phyloP scores from a whole-genome alignment of 164 flowering plant genomes.

The Tetrastigma voinierianum region DNA sequence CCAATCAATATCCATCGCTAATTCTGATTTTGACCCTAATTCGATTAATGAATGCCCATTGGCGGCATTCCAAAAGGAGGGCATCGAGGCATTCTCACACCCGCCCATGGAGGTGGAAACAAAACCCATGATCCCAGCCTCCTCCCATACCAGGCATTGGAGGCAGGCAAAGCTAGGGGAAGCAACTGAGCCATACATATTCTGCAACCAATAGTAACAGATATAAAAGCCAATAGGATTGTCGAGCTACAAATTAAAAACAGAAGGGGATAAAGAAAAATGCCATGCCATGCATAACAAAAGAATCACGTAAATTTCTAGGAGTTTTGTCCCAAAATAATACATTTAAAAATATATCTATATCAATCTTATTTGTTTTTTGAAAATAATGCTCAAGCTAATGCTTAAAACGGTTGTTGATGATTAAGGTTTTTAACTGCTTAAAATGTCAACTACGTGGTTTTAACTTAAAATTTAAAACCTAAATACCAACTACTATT shows the following conservation, averaged over 20 bases:
- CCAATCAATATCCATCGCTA: neutral
- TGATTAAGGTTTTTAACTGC: too few relatives aligned
- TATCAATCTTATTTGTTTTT: too few relatives aligned
- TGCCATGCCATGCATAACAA: too few relatives aligned
- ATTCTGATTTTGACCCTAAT: neutral
- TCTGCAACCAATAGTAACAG: constrained; percentile 51
- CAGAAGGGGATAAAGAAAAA: too few relatives aligned
- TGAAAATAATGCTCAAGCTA: too few relatives aligned
- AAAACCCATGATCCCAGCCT: constrained; percentile 45
- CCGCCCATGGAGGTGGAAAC: constrained; percentile 71
- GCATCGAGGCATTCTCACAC: constrained; percentile 98
- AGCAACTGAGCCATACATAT: constrained; percentile 98
- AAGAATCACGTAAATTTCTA: too few relatives aligned
- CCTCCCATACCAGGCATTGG: constrained; percentile 90
- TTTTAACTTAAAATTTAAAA: too few relatives aligned
- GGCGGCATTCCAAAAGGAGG: constrained; percentile 98
- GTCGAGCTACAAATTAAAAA: neutral
- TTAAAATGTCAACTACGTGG: too few relatives aligned
- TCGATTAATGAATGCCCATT: constrained; percentile 69
- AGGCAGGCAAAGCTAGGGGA: constrained; percentile 99
- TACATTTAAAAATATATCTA: too few relatives aligned
- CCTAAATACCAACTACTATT: too few relatives aligned
- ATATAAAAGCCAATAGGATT: neutral
- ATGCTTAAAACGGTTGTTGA: too few relatives aligned
- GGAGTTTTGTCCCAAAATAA: too few relatives aligned